Percentiles rank a stretch among this genome's conserved stretches.
These are phyloP conservation scores for Tricholoma sp. DNA, from an alignment of 768 basidiomycete species.

Conservation along the genomic window DNA sequence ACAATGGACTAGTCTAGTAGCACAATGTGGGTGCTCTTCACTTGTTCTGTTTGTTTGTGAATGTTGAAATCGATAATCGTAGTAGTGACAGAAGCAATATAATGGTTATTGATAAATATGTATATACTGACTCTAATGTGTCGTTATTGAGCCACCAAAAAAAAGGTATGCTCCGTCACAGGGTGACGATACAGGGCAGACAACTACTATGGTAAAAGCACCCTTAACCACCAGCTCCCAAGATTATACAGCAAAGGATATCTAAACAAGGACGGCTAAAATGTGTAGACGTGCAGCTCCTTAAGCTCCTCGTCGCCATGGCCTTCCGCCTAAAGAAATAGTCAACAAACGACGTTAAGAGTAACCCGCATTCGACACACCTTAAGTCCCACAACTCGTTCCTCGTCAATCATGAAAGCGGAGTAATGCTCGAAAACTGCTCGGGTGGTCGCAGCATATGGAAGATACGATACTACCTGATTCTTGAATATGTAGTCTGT, in stretches of 20 bases:
- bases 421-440: constrained; percentile 8
- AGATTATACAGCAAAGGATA: not conserved
- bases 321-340: constrained; percentile 4
- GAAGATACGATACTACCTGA: constrained; percentile 8
- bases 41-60: no score
- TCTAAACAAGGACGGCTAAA: not conserved
- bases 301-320: constrained; percentile 9
- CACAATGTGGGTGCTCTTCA: no score
- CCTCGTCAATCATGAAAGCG: constrained; percentile 18
- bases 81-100: no score
- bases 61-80: no score
- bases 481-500: constrained; percentile 8
- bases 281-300: constrained; percentile 12
- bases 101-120: no score
- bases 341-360: not conserved
- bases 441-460: constrained; percentile 6
- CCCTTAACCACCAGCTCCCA: not conserved
- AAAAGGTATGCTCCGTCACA: no score
- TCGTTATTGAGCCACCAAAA: no score
- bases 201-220: no score
- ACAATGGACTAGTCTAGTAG: no score
- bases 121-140: no score
- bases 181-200: no score
- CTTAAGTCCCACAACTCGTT: constrained; percentile 16
- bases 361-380: constrained; percentile 3